Percentiles rank a stretch among this genome's conserved stretches.
Evolutionary conservation across 2,329 filamentous ascomycete genomes (phyloP).

Genomic region (Dendryphion nanum): DNA sequence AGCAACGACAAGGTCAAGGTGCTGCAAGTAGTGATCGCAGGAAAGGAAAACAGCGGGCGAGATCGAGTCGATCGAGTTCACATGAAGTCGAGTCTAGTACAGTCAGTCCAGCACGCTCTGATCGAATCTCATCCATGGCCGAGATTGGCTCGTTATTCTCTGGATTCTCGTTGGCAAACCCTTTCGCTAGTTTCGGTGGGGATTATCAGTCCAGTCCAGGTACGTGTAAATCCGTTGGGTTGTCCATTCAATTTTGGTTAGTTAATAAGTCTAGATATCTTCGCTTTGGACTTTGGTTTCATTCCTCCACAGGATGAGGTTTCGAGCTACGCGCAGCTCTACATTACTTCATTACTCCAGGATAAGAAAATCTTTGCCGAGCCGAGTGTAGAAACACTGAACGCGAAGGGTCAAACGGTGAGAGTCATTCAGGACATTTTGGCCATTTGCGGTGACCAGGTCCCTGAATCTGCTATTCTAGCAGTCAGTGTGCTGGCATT

Average conservation of each 20-base stretch:
- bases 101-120: not conserved
- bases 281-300: conserved; percentile 12
- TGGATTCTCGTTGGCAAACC: conserved; percentile 4
- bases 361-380: conserved; percentile 10
- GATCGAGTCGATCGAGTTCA: conserved; percentile 13
- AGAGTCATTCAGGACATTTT: conserved; percentile 15
- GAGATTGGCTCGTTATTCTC: conserved; percentile 7
- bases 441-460: conserved; percentile 9
- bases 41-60: conserved; percentile 10
- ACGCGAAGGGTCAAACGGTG: conserved; percentile 16
- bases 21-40: conserved; percentile 6
- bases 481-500: conserved; percentile 14
- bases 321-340: conserved; percentile 9
- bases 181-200: no score
- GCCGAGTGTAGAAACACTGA: conserved; percentile 17
- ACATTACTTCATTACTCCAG: conserved; percentile 8
- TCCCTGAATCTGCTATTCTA: conserved; percentile 16
- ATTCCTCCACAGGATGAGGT: conserved; percentile 11
- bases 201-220: not conserved
- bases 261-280: not conserved
- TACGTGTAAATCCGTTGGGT: no score
- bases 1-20: conserved; percentile 7
- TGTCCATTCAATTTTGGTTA: not conserved
- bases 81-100: conserved; percentile 7
- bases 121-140: not conserved